A percentile compares a stretch with the other conserved stretches of the same genome.
These are phyloP conservation scores for Candida anutae DNA, from an alignment of 1,139 yeast species.

Conservation along the genomic window DNA sequence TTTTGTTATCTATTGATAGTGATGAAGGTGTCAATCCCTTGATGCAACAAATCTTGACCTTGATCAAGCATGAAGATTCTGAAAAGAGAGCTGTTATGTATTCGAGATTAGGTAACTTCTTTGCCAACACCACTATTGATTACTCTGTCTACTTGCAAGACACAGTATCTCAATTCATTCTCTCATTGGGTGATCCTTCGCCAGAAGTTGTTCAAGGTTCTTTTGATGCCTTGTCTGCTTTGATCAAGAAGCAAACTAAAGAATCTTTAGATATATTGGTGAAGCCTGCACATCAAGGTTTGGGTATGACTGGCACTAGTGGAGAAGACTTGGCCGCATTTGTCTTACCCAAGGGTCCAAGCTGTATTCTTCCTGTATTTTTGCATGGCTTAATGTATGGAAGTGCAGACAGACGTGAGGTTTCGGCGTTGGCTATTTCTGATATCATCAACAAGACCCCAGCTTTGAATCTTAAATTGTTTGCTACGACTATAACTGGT, in stretches of 20 bases:
- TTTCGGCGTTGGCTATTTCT: slow-evolving; percentile 83
- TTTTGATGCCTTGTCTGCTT: slow-evolving; percentile 57
- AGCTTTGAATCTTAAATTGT: slow-evolving; percentile 70
- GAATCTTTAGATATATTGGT: slow-evolving; percentile 71
- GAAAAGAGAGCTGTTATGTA: slow-evolving; percentile 60
- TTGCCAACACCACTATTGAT: slow-evolving; percentile 57
- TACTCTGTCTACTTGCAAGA: slow-evolving; percentile 71
- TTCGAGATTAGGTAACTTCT: slow-evolving; percentile 66
- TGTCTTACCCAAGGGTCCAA: slow-evolving; percentile 77
- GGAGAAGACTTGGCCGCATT: slow-evolving; percentile 73
- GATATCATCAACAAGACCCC: slow-evolving; percentile 84
- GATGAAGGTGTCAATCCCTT: slow-evolving; percentile 83
- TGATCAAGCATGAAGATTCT: slow-evolving; percentile 72
- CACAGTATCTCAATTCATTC: slow-evolving; percentile 62
- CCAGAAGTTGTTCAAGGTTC: slow-evolving; percentile 58
- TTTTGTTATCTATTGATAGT: slow-evolving; percentile 63
- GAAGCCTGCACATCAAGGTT: slow-evolving; percentile 68
- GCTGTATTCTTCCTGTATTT: slow-evolving; percentile 82
- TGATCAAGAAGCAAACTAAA: slow-evolving; percentile 67
- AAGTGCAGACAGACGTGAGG: slow-evolving; percentile 71
- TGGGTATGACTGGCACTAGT: slow-evolving; percentile 55
- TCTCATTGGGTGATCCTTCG: slow-evolving; percentile 67
- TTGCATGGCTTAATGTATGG: slow-evolving; percentile 96
- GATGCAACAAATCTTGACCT: slow-evolving; percentile 69
- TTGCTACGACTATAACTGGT: slow-evolving; percentile 92